A percentile compares a stretch with the other conserved stretches of the same genome.
Evolutionary conservation across 2,329 filamentous ascomycete species (phyloP).

Genomic region (Fusarium sp.): DNA sequence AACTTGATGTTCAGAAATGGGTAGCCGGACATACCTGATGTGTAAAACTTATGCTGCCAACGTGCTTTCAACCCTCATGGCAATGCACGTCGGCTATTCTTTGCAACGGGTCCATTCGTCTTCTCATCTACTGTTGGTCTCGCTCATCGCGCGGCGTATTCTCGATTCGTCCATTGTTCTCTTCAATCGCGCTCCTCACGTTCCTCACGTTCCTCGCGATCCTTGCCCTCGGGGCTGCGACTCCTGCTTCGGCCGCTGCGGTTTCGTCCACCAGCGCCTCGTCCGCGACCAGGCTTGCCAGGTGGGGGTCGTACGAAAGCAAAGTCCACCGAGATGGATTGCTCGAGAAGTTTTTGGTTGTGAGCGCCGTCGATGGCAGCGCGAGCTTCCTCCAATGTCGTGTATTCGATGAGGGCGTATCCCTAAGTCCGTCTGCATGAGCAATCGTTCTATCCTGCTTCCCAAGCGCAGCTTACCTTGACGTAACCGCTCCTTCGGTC

Average conservation of each 20-base stretch:
- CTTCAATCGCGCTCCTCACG: conserved; percentile 51
- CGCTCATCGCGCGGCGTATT: background rate
- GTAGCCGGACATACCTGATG: conserved; percentile 45
- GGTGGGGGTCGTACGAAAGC: conserved; percentile 86
- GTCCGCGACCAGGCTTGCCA: conserved; percentile 58
- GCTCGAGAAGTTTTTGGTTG: conserved; percentile 81
- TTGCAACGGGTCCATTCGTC: background rate
- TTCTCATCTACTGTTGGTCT: background rate
- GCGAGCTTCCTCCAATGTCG: conserved; percentile 81
- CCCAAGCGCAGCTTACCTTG: conserved; percentile 68
- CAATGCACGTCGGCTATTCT: conserved; percentile 46
- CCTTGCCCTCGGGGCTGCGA: conserved; percentile 61
- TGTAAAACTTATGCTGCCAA: conserved; percentile 48
- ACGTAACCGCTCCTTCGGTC: conserved; percentile 88
- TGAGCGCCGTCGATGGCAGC: conserved; percentile 87
- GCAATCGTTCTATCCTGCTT: background rate
- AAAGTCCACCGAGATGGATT: conserved; percentile 85
- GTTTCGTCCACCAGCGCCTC: conserved; percentile 57
- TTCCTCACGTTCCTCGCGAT: conserved; percentile 46
- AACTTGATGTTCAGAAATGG: background rate
- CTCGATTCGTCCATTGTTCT: background rate
- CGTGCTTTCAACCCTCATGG: conserved; percentile 36
- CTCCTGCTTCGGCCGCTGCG: conserved; percentile 64
- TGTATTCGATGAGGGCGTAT: conserved; percentile 87
- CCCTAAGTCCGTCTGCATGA: conserved; percentile 64